Conservation (phyloP, 805 yeast genomes). For the Danielozyma ontarioensis region DNA sequence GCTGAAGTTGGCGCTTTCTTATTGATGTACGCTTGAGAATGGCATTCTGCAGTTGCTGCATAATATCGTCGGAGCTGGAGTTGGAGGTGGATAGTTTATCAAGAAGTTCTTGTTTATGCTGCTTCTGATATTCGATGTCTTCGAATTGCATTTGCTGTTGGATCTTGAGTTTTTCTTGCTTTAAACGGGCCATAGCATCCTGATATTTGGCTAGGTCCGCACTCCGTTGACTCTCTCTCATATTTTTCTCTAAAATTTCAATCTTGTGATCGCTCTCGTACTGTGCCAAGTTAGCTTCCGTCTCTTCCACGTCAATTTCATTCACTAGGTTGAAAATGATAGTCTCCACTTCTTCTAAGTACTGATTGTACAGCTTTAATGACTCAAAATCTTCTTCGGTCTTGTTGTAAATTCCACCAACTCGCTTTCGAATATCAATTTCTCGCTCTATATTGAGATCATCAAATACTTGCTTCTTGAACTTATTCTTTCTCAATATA, state of each 20-base stretch:
- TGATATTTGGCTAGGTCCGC: constrained; percentile 70
- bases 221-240: constrained; percentile 52
- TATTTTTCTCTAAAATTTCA: constrained; percentile 71
- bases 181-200: constrained; percentile 43
- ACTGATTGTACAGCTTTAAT: constrained; percentile 61
- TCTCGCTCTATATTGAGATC: constrained; percentile 88
- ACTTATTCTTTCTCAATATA: constrained; percentile 79
- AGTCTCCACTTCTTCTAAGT: constrained; percentile 79
- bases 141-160: constrained; percentile 54
- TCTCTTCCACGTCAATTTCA: constrained; percentile 61
- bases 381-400: constrained; percentile 65
- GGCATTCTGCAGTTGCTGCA: constrained; percentile 30
- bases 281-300: constrained; percentile 59
- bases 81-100: constrained; percentile 31
- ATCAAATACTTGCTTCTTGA: constrained; percentile 89
- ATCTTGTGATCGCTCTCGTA: constrained; percentile 73
- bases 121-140: constrained; percentile 34
- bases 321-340: constrained; percentile 72
- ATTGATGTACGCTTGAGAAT: constrained; percentile 59
- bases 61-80: constrained; percentile 33
- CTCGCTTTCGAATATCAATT: constrained; percentile 81
- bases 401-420: constrained; percentile 73
- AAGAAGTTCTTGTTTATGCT: constrained; percentile 37
- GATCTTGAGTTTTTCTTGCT: constrained; percentile 62
- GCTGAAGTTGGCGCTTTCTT: constrained; percentile 55